Conservation (phyloP, 768 basidiomycete genomes). For the Russula virescens region DNA sequence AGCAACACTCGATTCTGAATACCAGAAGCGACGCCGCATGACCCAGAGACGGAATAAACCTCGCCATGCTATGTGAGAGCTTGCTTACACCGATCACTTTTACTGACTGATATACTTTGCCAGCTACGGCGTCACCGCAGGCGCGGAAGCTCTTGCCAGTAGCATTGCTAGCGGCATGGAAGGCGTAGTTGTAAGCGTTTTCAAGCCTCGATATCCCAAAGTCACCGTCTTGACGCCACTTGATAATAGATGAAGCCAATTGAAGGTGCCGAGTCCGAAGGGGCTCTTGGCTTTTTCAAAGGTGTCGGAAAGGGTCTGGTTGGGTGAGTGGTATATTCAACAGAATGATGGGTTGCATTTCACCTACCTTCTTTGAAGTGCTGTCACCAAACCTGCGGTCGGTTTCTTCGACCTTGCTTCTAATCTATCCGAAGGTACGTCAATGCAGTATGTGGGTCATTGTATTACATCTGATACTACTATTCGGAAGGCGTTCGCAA, state of each 20-base stretch:
- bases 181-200: conserved; percentile 71
- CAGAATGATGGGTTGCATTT: not conserved
- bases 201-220: not conserved
- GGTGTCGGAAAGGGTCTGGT: conserved; percentile 95
- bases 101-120: not conserved
- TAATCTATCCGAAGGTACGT: conserved; percentile 82
- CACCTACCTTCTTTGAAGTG: conserved; percentile 40
- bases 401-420: conserved; percentile 95
- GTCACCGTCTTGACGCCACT: not conserved
- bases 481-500: conserved; percentile 76
- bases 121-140: conserved; percentile 94
- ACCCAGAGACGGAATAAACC: conserved; percentile 91
- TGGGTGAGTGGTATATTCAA: conserved; percentile 48
- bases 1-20: conserved; percentile 94
- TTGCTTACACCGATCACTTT: not conserved
- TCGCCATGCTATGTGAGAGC: conserved; percentile 82
- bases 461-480: not conserved
- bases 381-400: conserved; percentile 93
- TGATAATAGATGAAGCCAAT: conserved; percentile 81
- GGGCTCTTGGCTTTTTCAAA: conserved; percentile 95
- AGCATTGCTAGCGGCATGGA: conserved; percentile 95
- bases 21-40: conserved; percentile 83
- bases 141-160: conserved; percentile 88
- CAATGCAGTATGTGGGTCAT: conserved; percentile 4
- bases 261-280: conserved; percentile 92